Base-by-base conservation (phyloP, 148 eudicot species). In the Talinum fruticosum region DNA sequence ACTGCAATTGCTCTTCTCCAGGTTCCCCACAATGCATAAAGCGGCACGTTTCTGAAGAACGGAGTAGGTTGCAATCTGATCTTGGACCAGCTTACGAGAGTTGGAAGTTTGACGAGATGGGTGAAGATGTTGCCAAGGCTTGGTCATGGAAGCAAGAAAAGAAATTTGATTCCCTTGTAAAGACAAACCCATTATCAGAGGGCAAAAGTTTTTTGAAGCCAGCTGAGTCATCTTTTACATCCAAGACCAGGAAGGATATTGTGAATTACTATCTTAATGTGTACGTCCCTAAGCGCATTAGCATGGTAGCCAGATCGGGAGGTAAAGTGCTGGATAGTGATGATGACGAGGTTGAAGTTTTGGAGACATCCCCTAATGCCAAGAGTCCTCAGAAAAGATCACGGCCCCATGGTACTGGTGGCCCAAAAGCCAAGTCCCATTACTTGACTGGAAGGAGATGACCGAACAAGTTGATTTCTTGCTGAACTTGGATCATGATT, bases 81-180 rank as follows among this genome's bases (percentile, higher is more conserved):
- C 83, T 93, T 73, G 96, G 96, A 5, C 85, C 91, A 0, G 90
- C 85, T 51, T 93, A 79, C 64, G 73, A 70, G 80, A 85, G 19
- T 66, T 91, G 96, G 96, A 88, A 83, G 72, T 88, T 93, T 34
- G 79, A 90, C 59, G 87, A 83, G 72, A 91, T 91, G 93, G 98
- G 98, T 44, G 94, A 88, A 45, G 83, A 85, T 0, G 92, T 85
- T 57, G 84, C 89, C 37, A 84, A 76, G 80, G 68, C 78, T 0
- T 91, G 98, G 98, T 79, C 75, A 24, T 54, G 75, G 10, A 70
- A 81, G 33, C 89, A 93, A 71, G 83, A 84, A 77, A 76, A 78
- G 76, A 86, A 65, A 37, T 88, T 93, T 30, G 82, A 81, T 21
- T 8, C 7, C 21, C 37, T 91, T 26, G 91, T 90, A 33, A 91